phyloP scores from a whole-genome alignment of 2,329 filamentous ascomycete genomes.

The Diaporthe velutina region DNA sequence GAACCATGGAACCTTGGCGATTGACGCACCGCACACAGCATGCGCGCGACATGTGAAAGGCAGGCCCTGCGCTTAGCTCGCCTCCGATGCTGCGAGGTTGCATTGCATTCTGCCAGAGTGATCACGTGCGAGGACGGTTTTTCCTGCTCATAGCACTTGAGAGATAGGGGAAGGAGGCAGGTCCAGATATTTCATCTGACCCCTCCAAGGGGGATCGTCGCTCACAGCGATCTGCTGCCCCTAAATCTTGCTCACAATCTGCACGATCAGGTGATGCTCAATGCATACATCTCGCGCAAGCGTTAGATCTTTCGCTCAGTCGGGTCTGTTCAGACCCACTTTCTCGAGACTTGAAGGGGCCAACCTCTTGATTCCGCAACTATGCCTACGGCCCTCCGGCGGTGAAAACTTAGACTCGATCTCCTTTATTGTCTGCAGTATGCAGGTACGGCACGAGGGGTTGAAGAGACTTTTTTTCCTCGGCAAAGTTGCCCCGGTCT shows the following conservation, averaged over 20 bases:
- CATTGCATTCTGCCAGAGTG: neutral
- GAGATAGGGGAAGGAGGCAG: neutral
- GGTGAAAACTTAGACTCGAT: neutral
- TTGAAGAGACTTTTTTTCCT: neutral
- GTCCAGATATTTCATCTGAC: neutral
- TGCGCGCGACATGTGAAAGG: neutral
- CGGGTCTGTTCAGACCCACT: neutral
- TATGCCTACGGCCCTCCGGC: constrained; percentile 19
- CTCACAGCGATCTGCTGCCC: neutral
- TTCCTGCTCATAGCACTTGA: neutral
- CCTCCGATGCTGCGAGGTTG: neutral
- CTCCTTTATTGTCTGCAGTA: neutral
- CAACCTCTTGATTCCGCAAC: neutral
- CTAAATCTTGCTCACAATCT: neutral
- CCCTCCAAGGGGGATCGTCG: neutral
- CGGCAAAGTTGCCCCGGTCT: neutral
- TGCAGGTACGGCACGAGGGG: neutral
- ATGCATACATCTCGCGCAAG: neutral
- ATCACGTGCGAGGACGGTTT: neutral
- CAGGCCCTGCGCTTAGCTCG: constrained; percentile 4
- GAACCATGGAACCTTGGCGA: neutral
- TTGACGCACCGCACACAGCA: neutral
- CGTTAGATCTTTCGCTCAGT: neutral
- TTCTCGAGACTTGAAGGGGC: neutral
- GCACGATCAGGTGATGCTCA: neutral